A percentile compares a stretch with the other conserved stretches of the same genome.
Conservation (phyloP, 2,329 filamentous ascomycete genomes). For the Penicillium sp. region DNA sequence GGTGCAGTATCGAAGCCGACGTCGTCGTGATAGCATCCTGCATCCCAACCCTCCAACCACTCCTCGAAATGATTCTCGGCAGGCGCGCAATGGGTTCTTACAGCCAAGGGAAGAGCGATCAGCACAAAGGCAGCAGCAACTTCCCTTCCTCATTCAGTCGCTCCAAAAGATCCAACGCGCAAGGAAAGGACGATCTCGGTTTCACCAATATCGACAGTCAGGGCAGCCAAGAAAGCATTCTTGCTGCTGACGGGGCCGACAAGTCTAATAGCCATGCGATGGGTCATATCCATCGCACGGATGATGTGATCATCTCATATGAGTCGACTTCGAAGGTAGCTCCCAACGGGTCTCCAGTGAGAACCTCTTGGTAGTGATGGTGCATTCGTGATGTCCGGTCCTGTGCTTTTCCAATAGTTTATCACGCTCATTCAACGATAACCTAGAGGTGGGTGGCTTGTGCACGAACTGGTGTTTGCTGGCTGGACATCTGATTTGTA, state of each 20-base stretch:
- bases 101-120: constrained; percentile 10
- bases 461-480: neutral
- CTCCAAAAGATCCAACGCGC: constrained; percentile 7
- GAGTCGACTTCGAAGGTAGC: neutral
- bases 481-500: neutral
- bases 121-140: constrained; percentile 12
- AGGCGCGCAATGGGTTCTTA: constrained; percentile 15
- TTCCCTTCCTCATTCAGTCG: constrained; percentile 8
- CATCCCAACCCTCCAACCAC: constrained; percentile 34
- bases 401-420: neutral
- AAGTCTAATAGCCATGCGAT: constrained; percentile 2
- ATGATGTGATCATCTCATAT: constrained; percentile 18
- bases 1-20: constrained; percentile 31
- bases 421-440: neutral
- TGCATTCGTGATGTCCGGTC: neutral
- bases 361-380: neutral
- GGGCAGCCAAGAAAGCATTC: constrained; percentile 24
- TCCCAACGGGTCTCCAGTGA: neutral
- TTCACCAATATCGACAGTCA: constrained; percentile 19
- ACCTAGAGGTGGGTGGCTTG: too few species aligned
- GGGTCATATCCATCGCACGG: constrained; percentile 14
- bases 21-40: constrained; percentile 34
- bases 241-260: constrained; percentile 8
- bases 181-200: constrained; percentile 11
- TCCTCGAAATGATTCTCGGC: constrained; percentile 28